phyloP scores from a whole-genome alignment of 768 basidiomycete genomes.

The Udeniomyces megalosporus region DNA sequence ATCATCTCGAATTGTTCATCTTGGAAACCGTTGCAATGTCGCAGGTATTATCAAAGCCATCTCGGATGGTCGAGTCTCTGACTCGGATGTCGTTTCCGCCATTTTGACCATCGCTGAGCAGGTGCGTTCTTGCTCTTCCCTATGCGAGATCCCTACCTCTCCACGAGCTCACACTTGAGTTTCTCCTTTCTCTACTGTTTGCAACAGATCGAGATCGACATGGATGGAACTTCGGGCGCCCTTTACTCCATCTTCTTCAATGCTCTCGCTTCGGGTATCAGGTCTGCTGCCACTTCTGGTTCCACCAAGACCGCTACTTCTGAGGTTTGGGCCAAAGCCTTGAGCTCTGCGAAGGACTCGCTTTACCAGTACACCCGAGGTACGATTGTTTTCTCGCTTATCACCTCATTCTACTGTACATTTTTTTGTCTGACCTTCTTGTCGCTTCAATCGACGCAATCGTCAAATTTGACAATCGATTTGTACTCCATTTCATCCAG shows the following conservation, averaged over 20 bases:
- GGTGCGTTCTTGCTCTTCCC: not conserved
- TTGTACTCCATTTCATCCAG: conserved; percentile 26
- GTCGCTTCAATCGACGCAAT: too few species aligned
- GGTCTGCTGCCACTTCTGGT: not conserved
- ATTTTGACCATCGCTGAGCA: conserved; percentile 17
- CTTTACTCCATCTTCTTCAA: conserved; percentile 22
- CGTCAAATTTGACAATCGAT: not conserved
- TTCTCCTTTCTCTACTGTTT: not conserved
- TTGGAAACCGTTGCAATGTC: too few species aligned
- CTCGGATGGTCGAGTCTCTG: conserved; percentile 4
- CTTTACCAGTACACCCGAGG: conserved; percentile 42
- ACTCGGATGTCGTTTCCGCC: conserved; percentile 18
- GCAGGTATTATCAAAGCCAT: conserved; percentile 13
- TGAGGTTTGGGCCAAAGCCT: conserved; percentile 16
- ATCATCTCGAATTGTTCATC: not conserved
- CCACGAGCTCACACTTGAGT: not conserved
- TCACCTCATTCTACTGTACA: not conserved
- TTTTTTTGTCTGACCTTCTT: not conserved
- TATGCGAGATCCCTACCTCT: not conserved
- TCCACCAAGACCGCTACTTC: conserved; percentile 14
- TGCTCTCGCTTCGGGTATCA: conserved; percentile 21
- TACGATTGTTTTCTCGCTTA: not conserved
- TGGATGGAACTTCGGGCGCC: conserved; percentile 22
- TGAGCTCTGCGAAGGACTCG: conserved; percentile 21
- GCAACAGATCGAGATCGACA: conserved; percentile 20